A percentile compares a stretch with the other conserved stretches of the same genome.
phyloP scores from a whole-genome alignment of 2,329 filamentous ascomycete species.

The Colletotrichum echinochloae region DNA sequence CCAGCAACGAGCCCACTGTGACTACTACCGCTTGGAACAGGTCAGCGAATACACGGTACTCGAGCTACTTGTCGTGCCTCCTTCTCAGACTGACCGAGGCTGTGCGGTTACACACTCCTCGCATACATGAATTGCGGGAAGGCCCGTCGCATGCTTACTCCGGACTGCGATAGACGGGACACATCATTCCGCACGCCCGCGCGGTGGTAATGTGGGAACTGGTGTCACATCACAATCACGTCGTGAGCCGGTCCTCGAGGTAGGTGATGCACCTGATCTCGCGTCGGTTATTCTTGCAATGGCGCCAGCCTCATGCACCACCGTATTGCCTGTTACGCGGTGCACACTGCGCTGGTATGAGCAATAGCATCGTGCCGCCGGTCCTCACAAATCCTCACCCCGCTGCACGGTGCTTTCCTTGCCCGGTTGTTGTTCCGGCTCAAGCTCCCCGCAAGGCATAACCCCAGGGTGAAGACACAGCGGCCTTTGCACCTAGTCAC shows the following conservation, averaged over 20 bases:
- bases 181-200: slow-evolving; percentile 14
- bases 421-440: slow-evolving; percentile 17
- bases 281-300: slow-evolving; percentile 3
- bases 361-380: background rate
- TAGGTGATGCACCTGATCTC: background rate
- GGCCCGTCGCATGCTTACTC: slow-evolving; percentile 29
- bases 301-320: slow-evolving; percentile 3
- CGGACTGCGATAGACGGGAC: slow-evolving; percentile 17
- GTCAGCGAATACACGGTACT: background rate
- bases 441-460: slow-evolving; percentile 17
- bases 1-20: slow-evolving; percentile 16
- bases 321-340: background rate
- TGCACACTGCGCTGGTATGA: background rate
- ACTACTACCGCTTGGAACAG: slow-evolving; percentile 11
- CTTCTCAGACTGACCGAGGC: slow-evolving; percentile 17
- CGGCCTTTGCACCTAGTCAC: background rate
- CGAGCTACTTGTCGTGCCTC: background rate
- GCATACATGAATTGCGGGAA: slow-evolving; percentile 27
- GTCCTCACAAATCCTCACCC: background rate
- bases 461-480: background rate
- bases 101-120: slow-evolving; percentile 15
- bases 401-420: slow-evolving; percentile 5
- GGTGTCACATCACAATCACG: slow-evolving; percentile 25
- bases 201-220: background rate
- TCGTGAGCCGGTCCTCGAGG: background rate